Evolutionary conservation across 305 asterid species (phyloP).

Genomic region (Fraxinus platypoda): DNA sequence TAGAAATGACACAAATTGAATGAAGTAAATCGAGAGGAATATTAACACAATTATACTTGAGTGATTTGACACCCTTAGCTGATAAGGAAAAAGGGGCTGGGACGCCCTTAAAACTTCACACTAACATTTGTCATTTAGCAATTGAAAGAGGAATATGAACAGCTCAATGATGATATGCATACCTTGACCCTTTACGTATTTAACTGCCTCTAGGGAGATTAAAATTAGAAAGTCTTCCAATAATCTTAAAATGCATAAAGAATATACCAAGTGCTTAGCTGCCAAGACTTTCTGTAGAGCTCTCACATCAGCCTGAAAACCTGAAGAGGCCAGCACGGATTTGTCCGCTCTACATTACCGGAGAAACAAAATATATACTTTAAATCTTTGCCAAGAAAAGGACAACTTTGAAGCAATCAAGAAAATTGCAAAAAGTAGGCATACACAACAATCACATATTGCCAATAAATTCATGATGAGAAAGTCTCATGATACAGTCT

Average conservation of each 20-base stretch:
- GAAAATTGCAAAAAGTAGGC: not conserved
- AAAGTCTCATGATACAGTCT: not conserved
- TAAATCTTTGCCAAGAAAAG: not conserved
- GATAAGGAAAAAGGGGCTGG: not conserved
- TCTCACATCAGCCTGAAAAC: slow-evolving; percentile 94
- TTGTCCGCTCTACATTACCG: slow-evolving; percentile 67
- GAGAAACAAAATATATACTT: slow-evolving; percentile 13
- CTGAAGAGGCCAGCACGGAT: slow-evolving; percentile 93
- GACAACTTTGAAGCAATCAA: not conserved
- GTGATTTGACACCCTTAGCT: not conserved
- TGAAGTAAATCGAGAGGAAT: not conserved
- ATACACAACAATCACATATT: not conserved
- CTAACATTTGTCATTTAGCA: not conserved
- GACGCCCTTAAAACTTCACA: not conserved
- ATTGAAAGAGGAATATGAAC: not conserved
- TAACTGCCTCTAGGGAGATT: not conserved
- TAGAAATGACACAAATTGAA: not conserved
- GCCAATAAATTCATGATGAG: not conserved
- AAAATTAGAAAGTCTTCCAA: not conserved
- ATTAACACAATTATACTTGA: not conserved
- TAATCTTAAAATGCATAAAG: not conserved
- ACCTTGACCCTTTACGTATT: not conserved
- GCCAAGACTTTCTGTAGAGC: slow-evolving; percentile 84
- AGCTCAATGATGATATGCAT: not conserved
- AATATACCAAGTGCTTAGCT: slow-evolving; percentile 86